phyloP scores from a whole-genome alignment of 1,284 basidiomycete genomes.

The Cronartium ribicola region DNA sequence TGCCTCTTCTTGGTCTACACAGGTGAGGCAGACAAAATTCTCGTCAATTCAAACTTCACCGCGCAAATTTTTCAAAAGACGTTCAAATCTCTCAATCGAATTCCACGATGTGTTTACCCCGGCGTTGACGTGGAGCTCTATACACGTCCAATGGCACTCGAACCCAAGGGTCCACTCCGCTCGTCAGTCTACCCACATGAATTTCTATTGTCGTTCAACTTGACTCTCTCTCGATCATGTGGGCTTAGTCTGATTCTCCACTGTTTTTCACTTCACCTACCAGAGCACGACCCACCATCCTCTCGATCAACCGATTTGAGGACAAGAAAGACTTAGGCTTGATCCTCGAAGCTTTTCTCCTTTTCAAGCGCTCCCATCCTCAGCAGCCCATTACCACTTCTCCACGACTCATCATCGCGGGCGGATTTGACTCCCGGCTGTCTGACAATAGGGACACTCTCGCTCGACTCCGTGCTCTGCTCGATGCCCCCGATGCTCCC shows the following conservation, averaged over 20 bases:
- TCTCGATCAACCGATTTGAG: conserved; percentile 94
- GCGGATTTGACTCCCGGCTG: conserved; percentile 70
- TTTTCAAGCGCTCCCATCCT: conserved; percentile 3
- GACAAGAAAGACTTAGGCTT: conserved; percentile 85
- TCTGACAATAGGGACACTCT: conserved; percentile 68
- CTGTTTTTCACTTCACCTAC: not conserved
- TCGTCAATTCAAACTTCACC: conserved; percentile 90
- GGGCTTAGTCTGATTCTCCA: not conserved
- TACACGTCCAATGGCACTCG: conserved; percentile 19
- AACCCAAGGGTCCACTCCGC: not conserved
- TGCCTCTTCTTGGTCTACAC: not conserved
- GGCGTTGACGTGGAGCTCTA: conserved; percentile 60
- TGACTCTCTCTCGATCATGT: not conserved
- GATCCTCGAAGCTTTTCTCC: conserved; percentile 73
- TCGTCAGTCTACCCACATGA: conserved; percentile 4
- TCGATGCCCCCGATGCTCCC: conserved; percentile 54
- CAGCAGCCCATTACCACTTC: conserved; percentile 43
- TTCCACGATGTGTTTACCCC: conserved; percentile 78
- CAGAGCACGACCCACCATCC: conserved; percentile 68
- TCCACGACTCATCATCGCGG: conserved; percentile 52
- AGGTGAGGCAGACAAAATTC: conserved; percentile 81
- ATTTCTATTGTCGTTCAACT: not conserved
- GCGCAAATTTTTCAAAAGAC: conserved; percentile 57
- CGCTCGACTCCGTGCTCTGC: conserved; percentile 59
- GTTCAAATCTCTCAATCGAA: conserved; percentile 38